Evolutionary conservation across 1,284 basidiomycete species (phyloP), one percentile per base, ranked within the genome.

Genomic region (Gymnopus androsaceus): DNA sequence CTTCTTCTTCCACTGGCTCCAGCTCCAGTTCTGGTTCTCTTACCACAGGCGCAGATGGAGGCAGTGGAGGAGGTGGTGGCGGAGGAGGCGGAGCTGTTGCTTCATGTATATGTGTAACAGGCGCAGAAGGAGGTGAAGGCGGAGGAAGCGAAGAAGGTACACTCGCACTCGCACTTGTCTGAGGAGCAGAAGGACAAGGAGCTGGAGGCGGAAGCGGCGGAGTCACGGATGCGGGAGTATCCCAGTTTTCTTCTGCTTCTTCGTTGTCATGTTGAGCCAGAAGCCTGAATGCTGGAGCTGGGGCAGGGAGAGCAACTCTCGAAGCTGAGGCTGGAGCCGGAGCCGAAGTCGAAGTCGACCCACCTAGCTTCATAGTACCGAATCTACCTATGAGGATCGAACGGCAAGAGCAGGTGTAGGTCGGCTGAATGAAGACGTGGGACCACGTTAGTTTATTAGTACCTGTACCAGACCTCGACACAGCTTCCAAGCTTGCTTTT

Each of bases 41-140:
- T 9, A 25, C 44, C 30, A 51, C 47, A 9, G 64, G 64, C 3
- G 65, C 64, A 1, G 72, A 70, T 1, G 72, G 69, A 0, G 72
- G 69, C 0, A 72, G 71, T 0, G 72, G 70, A 1, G 76, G 73
- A 7, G 75, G 68, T 2, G 75, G 67, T 7, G 72, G n/a, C n/a
- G n/a, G 64, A 0, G 74, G 64, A 8, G 70, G 63, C 12, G 46
- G 50, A 9, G 38, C 49, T 33, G n/a, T n/a, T n/a, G n/a, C n/a
- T n/a, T n/a, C 52, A 51, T 12, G 63, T 3, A 41, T 33, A 19
- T 44, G 47, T 11, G 46, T 30, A 25, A 47, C 52, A 12, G 64
- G 64, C 1, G 64, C 63, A 3, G 72, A 69, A 1, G 72, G 68
- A 0, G 72, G 69, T 0, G 72, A 70, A 1, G 72, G 70, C 1